These are phyloP conservation scores for Capsella rubella DNA, from an alignment of 441 rosid species.

Conservation along the genomic window DNA sequence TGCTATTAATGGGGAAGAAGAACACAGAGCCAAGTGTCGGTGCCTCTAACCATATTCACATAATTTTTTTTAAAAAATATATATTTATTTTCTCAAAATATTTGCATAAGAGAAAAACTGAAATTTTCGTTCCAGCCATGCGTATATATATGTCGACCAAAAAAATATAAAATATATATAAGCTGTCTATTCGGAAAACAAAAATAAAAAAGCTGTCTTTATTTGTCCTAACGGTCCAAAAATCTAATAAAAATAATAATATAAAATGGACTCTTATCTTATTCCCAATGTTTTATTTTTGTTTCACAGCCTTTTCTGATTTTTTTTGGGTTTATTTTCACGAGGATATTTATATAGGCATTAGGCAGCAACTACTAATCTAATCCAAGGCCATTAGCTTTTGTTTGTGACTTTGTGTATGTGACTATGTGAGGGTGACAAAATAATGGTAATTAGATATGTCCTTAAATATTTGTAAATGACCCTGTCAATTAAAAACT, in stretches of 20 bases:
- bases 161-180: background rate
- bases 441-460: too few species aligned
- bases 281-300: conserved; percentile 6
- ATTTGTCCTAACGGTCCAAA: conserved; percentile 42
- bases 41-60: conserved; percentile 14
- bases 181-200: conserved; percentile 30
- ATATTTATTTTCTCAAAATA: background rate
- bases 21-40: conserved; percentile 40
- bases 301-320: background rate
- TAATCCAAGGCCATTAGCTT: too few species aligned
- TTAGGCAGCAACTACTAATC: too few species aligned
- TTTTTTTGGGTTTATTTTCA: background rate
- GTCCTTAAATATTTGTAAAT: too few species aligned
- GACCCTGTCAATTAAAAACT: too few species aligned
- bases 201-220: conserved; percentile 24
- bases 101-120: conserved; percentile 8
- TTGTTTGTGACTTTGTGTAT: too few species aligned
- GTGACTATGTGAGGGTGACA: too few species aligned
- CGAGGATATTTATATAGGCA: background rate
- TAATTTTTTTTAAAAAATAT: background rate
- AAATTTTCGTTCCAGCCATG: conserved; percentile 27
- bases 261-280: conserved; percentile 1
- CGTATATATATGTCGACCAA: background rate
- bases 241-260: conserved; percentile 23
- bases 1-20: background rate